Conservation (phyloP, 441 rosid species). For the Erodium moschatum region DNA sequence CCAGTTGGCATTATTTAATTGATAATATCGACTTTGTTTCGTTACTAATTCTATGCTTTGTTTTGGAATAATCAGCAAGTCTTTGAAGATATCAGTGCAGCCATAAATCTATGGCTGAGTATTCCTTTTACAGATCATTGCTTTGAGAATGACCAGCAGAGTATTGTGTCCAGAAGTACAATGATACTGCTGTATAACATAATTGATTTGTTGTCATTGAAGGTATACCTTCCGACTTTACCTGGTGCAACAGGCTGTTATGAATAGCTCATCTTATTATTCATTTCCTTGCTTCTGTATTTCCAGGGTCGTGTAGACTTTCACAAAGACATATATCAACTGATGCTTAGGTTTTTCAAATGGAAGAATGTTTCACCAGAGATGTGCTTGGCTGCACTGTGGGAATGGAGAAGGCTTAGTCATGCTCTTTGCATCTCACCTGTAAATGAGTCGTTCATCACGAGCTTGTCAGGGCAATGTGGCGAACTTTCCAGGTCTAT, state of each 20-base stretch:
- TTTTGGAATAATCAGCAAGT: slow-evolving; percentile 38
- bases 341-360: slow-evolving; percentile 46
- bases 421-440: slow-evolving; percentile 83
- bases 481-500: slow-evolving; percentile 42
- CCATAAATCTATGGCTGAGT: slow-evolving; percentile 50
- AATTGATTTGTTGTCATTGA: slow-evolving; percentile 58
- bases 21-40: slow-evolving; percentile 7
- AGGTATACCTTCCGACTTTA: slow-evolving; percentile 38
- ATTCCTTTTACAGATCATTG: slow-evolving; percentile 31
- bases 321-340: slow-evolving; percentile 42
- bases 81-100: slow-evolving; percentile 50
- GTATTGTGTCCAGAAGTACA: slow-evolving; percentile 33
- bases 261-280: slow-evolving; percentile 10
- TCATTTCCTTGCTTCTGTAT: slow-evolving; percentile 11
- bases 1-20: not conserved
- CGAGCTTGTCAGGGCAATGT: slow-evolving; percentile 37
- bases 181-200: slow-evolving; percentile 49
- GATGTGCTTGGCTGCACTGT: slow-evolving; percentile 50
- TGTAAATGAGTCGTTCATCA: slow-evolving; percentile 46
- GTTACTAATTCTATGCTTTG: slow-evolving; percentile 21
- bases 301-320: slow-evolving; percentile 55
- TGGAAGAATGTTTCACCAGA: slow-evolving; percentile 42
- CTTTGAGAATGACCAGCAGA: slow-evolving; percentile 26
- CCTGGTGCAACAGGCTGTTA: slow-evolving; percentile 13
- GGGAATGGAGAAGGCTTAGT: slow-evolving; percentile 81